phyloP scores from a whole-genome alignment of 2,329 filamentous ascomycete species.

The Clarireedia homoeocarpa region DNA sequence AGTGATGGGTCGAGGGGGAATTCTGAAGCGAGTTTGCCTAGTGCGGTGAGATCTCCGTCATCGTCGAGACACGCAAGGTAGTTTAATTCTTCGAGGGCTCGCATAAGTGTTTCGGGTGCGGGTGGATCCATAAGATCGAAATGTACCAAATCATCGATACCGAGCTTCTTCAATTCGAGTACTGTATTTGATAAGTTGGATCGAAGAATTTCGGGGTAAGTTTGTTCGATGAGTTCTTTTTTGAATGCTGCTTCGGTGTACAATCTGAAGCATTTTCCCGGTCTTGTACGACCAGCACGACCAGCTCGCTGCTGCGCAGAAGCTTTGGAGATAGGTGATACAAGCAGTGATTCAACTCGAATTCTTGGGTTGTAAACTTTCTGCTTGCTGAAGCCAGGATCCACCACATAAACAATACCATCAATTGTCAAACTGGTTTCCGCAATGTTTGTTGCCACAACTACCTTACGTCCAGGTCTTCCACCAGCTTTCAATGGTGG shows the following conservation, averaged over 20 bases:
- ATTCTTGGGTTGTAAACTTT: conserved; percentile 98
- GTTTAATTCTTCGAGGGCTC: conserved; percentile 93
- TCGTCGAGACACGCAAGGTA: conserved; percentile 95
- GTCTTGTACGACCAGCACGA: conserved; percentile 97
- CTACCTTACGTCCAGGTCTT: conserved; percentile 83
- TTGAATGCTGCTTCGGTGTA: conserved; percentile 97
- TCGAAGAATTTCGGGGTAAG: conserved; percentile 88
- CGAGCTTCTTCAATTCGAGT: conserved; percentile 93
- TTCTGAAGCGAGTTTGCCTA: conserved; percentile 84
- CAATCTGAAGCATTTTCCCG: conserved; percentile 94
- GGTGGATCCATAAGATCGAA: conserved; percentile 99
- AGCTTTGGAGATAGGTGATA: conserved; percentile 95
- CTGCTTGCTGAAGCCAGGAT: conserved; percentile 97
- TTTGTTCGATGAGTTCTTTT: conserved; percentile 95
- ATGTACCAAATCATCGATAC: conserved; percentile 90
- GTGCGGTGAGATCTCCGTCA: conserved; percentile 81
- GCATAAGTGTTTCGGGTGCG: conserved; percentile 96
- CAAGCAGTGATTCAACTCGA: conserved; percentile 91
- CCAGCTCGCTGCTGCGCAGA: conserved; percentile 95
- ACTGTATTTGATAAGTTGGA: conserved; percentile 95
- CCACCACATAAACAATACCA: conserved; percentile 98
- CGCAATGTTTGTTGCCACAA: conserved; percentile 95
- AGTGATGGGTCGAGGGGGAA: conserved; percentile 91
- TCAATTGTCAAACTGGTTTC: conserved; percentile 97
- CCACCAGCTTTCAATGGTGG: conserved; percentile 65